Evolutionary conservation across 1,139 yeast genomes (phyloP), one percentile per base, ranked within the genome.

Genomic region (Hansenula lynferdii): DNA sequence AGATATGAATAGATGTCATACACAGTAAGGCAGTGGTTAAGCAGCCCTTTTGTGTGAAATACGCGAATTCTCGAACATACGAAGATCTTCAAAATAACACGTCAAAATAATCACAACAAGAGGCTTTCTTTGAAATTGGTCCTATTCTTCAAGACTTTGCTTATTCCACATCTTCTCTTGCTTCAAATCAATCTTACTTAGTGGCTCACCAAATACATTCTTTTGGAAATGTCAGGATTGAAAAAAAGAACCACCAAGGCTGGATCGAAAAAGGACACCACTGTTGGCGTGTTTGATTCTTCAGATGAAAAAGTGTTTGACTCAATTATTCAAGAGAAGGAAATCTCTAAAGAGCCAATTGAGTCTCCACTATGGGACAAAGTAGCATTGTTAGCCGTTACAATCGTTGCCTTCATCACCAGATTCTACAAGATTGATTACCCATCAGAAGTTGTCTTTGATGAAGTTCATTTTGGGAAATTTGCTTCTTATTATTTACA

Each of bases 381-480:
- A 47, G 33, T 65, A 24, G 76, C 76, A 0, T 56, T 77, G 38
- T 42, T 58, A 6, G 47, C 70, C 2, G 70, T 87, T 8, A 85
- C 96, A 0, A 50, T 67, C 0, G 49, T 82, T 31, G 95, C 97
- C 0, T 74, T 84, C 39, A 66, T 65, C 30, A 72, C 87, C 6
- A 74, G 99, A 48, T 89, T 90, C 61, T 75, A 75, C 52, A 69
- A 73, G 45, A 72, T 92, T 44, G 72, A 80, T 55, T 71, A 70
- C 45, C 98, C 98, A 3, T 68, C 72, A 43, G 85, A 85, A 58
- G 98, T 94, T 40, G 98, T 94, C 20, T 94, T 94, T 55, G 99
- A 94, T 65, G 99, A 94, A 60, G 98, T 92, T 25, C 98, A 92
- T 62, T 92, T 92, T 57, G 98, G 98, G 32, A 89, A 89, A 58